Percentiles rank a stretch among this genome's conserved stretches.
Conservation (phyloP, 495 filamentous ascomycete species). For the Gamarada debralockiae region DNA sequence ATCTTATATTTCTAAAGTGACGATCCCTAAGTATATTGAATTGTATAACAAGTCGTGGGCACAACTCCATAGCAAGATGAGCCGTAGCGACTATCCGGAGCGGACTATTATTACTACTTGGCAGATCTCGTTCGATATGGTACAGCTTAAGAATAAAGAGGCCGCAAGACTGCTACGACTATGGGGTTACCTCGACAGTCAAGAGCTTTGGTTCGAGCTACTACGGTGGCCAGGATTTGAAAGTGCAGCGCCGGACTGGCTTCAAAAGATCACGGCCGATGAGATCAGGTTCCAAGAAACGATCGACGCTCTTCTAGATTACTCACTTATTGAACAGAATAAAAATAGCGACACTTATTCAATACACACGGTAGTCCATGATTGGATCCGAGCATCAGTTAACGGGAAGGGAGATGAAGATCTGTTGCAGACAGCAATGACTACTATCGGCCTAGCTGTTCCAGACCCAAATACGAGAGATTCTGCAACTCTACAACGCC, state of each 20-base stretch:
- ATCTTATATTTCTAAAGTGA: conserved; percentile 27
- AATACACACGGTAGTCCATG: conserved; percentile 33
- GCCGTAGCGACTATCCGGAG: conserved; percentile 23
- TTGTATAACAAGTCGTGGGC: conserved; percentile 30
- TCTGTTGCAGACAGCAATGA: conserved; percentile 14
- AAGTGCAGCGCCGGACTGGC: conserved; percentile 20
- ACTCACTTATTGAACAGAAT: conserved; percentile 31
- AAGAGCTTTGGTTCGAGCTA: conserved; percentile 48
- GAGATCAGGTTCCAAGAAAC: conserved; percentile 27
- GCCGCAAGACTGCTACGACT: conserved; percentile 39
- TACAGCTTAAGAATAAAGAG: conserved; percentile 29
- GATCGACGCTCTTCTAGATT: conserved; percentile 25
- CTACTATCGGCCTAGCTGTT: conserved; percentile 15
- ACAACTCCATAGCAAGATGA: conserved; percentile 23
- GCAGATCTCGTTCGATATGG: conserved; percentile 39
- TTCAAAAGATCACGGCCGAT: conserved; percentile 25
- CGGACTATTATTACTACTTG: conserved; percentile 38
- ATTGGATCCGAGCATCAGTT: conserved; percentile 23
- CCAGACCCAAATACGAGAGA: conserved; percentile 10
- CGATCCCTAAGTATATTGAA: conserved; percentile 21
- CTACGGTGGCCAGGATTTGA: conserved; percentile 18
- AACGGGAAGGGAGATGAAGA: conserved; percentile 9
- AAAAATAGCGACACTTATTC: conserved; percentile 21
- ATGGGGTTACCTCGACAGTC: conserved; percentile 45
- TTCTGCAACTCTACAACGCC: conserved; percentile 11